Base-by-base conservation (phyloP, 2,329 filamentous ascomycete genomes). In the Fusarium verticillioides region DNA sequence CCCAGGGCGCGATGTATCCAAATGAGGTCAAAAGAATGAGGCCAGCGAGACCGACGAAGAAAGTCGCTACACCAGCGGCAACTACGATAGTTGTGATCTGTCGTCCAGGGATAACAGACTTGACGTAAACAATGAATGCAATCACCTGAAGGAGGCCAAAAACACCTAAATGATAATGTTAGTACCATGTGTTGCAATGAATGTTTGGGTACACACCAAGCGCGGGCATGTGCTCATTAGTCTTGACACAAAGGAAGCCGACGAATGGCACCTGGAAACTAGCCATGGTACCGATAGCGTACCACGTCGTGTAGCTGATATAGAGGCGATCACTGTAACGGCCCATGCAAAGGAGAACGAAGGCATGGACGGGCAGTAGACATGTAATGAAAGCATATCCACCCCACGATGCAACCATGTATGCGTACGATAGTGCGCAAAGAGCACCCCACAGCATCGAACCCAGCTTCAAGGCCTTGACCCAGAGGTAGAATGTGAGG, bases 191-290 rank as follows among this genome's bases (percentile, higher is more conserved):
- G 36, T 34, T 2, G 34, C 19, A 11, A 30, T 8, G 18, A 37
- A 21, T 36, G 28, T 34, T 26, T 44, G 44, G n/a, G 30, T 34
- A 40, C 79, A 44, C 80, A 95, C 95, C 95, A 23, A 99, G 87
- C 30, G 96, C 95, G 65, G 96, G 94, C 96, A 99, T 99, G 84
- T 99, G 96, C 84, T 99, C 96, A 85, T 95, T 98, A 81, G 94
- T 98, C 82, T 94, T 93, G 80, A 99, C 94, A 30, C 96, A 96
- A 84, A 97, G 85, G 87, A 99, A 99, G 66, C 96, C 96, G 63
- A 99, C 97, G 79, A 99, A 99, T 7, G 96, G 96, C 85, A 99
- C 96, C 84, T 99, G 96, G 96, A 99, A 98, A 86, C 95, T 97
- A 62, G 95, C 96, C 83, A 99, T 84, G 74, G 96, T 98, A 68